Conservation (phyloP, 1,284 basidiomycete genomes). For the Trichosporon sp. region DNA sequence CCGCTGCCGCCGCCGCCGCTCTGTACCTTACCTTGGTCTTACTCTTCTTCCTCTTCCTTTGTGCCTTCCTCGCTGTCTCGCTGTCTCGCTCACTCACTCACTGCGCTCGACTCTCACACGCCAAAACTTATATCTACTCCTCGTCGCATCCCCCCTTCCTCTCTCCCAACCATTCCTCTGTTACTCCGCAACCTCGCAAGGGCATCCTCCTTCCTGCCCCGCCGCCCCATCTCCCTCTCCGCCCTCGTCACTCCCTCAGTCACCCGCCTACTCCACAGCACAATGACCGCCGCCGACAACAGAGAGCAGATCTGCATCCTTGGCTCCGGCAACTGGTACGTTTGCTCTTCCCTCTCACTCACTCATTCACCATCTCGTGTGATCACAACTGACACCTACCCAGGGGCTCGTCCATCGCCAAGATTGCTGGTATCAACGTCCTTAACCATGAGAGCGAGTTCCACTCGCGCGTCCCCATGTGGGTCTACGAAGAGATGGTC, state of each 20-base stretch:
- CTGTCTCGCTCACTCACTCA: background rate
- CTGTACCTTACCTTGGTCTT: no score
- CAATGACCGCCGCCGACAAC: background rate
- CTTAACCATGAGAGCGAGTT: conserved; percentile 49
- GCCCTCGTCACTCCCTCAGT: background rate
- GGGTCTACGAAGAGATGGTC: conserved; percentile 53
- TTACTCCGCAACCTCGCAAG: background rate
- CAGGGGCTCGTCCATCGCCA: conserved; percentile 57
- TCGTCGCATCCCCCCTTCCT: background rate
- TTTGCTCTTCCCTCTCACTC: no score
- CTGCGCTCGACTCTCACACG: background rate
- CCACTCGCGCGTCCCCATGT: conserved; percentile 50
- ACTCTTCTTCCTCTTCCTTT: no score
- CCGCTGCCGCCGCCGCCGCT: no score
- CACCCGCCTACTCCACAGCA: background rate
- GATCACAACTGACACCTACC: background rate
- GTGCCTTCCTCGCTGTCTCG: no score
- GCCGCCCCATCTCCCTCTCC: background rate
- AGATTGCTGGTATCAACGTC: conserved; percentile 52
- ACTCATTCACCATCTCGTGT: background rate
- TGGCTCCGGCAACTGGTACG: conserved; percentile 50
- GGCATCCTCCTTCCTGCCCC: background rate
- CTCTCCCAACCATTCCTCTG: background rate
- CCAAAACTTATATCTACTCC: background rate
- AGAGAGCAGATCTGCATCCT: conserved; percentile 56